Evolutionary conservation across 805 yeast genomes (phyloP).

Genomic region (Candida parachauliodes): DNA sequence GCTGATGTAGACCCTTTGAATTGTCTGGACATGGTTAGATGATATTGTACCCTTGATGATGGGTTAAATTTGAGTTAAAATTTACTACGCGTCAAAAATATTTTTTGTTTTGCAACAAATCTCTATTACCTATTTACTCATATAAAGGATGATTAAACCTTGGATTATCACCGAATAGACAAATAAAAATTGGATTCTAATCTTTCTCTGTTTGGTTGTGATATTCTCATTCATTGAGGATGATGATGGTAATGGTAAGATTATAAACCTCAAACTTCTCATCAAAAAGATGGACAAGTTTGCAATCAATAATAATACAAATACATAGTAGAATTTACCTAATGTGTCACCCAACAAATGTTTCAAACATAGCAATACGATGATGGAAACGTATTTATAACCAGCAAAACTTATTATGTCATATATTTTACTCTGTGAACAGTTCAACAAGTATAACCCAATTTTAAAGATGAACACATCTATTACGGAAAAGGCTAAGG

Average conservation of each 20-base stretch:
- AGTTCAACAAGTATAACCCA: conserved; percentile 76
- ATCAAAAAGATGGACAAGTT: conserved; percentile 58
- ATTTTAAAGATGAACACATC: conserved; percentile 75
- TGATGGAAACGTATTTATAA: conserved; percentile 85
- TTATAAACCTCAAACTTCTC: conserved; percentile 66
- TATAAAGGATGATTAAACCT: conserved; percentile 67
- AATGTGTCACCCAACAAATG: conserved; percentile 36
- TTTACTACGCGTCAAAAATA: conserved; percentile 2
- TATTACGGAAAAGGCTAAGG: conserved; percentile 73
- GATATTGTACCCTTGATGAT: no score
- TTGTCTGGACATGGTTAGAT: conserved; percentile 7
- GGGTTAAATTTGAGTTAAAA: no score
- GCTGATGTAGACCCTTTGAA: conserved; percentile 52
- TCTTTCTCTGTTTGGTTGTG: conserved; percentile 65
- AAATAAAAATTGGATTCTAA: conserved; percentile 83
- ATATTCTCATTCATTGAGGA: conserved; percentile 45
- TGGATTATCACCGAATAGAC: conserved; percentile 82
- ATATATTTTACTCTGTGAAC: conserved; percentile 58
- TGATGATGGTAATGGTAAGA: conserved; percentile 49
- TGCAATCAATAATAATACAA: conserved; percentile 30
- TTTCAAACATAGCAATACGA: conserved; percentile 52
- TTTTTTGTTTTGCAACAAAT: no score
- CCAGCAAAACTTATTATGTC: conserved; percentile 90
- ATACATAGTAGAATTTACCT: conserved; percentile 30
- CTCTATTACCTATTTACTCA: conserved; percentile 35